Base-by-base conservation (phyloP, 371 early-diverging fungal species). In the Parasitella parasitica region DNA sequence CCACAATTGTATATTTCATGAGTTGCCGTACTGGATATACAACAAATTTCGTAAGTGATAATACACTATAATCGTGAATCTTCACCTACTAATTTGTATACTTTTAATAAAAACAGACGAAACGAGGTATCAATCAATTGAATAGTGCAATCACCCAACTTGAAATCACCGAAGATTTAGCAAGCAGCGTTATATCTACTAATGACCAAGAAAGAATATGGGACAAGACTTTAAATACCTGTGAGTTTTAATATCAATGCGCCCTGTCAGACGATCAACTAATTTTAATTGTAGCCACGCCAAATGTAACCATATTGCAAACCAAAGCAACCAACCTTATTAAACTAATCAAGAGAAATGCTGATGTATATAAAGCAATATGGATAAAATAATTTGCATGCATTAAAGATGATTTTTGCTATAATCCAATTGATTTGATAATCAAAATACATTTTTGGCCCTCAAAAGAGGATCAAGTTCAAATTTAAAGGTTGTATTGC, bases 91-190 rank as follows among this genome's bases (percentile, higher is more conserved):
- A n/a, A n/a, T n/a, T n/a, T n/a, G n/a, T n/a, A n/a, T n/a, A n/a
- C n/a, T n/a, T n/a, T n/a, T n/a, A n/a, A n/a, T n/a, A 11, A 30
- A 11, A 30, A 54, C 50, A 64, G 67, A 54, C 58, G 20, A 64
- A 62, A 20, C 61, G 67, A 57, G 62, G 59, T 54, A 53, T 70
- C 54, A 64, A 73, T 27, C 75, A 84, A 6, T 64, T 88, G 27
- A 84, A 87, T 46, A 75, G 72, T 18, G 49, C 84, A 1, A 53
- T 83, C 66, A 37, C 78, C 4, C 53, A 60, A n/a, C n/a, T 60
- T 1, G 16, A 56, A 9, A 5, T 54, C 20, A 7, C 54, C 0
- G 54, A 54, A 16, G 43, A 18, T 43, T 22, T 43, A 8, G 20
- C 22, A 43, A 20, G 20, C 22, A 9, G 9, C 4, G 3, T 43